These are phyloP conservation scores for Canavalia ensiformis DNA, from an alignment of 306 rosid genomes.

Conservation along the genomic window DNA sequence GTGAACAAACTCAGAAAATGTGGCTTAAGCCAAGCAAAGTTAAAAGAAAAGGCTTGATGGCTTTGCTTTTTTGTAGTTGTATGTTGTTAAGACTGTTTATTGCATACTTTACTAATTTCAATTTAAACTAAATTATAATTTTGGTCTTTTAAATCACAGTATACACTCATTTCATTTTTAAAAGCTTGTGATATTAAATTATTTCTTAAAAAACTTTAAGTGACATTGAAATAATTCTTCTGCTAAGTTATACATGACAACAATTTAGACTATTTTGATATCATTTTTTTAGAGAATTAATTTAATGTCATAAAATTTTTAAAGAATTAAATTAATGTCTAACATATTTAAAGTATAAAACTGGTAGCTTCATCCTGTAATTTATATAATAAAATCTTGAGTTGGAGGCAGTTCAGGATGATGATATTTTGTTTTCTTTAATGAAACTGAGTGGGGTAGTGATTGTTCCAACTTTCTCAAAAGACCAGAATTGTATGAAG, in stretches of 20 bases:
- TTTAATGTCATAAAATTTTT: background rate
- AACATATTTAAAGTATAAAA: too few species aligned
- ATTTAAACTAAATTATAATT: background rate
- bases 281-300: too few species aligned
- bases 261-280: background rate
- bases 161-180: background rate
- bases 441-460: conserved; percentile 31
- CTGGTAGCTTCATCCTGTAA: background rate
- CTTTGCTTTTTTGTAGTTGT: conserved; percentile 40
- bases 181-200: background rate
- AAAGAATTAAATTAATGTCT: background rate
- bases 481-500: conserved; percentile 43
- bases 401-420: conserved; percentile 44
- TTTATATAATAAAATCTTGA: background rate
- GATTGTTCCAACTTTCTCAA: conserved; percentile 45
- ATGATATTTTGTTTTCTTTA: conserved; percentile 28
- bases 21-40: conserved; percentile 10
- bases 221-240: background rate
- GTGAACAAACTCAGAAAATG: background rate
- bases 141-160: background rate
- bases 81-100: background rate
- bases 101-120: conserved; percentile 9
- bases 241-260: background rate
- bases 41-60: conserved; percentile 2
- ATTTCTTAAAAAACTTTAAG: background rate